Evolutionary conservation across 805 yeast genomes (phyloP), one percentile per base, ranked within the genome.

Genomic region (Metschnikowia koreensis): DNA sequence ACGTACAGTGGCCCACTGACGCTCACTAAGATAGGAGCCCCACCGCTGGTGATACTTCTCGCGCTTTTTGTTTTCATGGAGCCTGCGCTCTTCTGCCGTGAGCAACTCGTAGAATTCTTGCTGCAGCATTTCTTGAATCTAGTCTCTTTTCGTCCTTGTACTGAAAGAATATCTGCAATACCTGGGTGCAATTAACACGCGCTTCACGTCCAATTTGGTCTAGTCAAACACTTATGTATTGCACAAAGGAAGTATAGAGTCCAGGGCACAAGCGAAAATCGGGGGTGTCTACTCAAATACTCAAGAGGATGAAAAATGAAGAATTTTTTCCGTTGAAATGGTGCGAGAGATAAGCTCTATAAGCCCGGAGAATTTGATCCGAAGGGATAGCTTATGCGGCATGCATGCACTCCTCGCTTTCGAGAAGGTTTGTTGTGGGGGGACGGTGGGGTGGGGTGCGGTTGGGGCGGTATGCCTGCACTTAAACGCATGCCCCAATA

Each of bases 1-100:
- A 54, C 97, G 75, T 6, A 88, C 93, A 1, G 89, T 81, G 33
- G 88, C 83, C 68, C 68, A 66, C 58, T 88, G 89, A 47, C 97
- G 79, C 68, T 92, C 97, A 46, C 90, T 82, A 44, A 90, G 77
- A 63, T 89, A 91, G 3, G 96, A 91, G 7, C 97, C 97, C 96
- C 97, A 91, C 54, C 87, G 78, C 61, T 84, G 81, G 90, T 94
- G 89, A 67, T 87, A 86, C 67, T 82, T 60, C 36, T 50, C 59
- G 41, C 70, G 63, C 51, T 61, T 61, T 50, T 64, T 63, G 56
- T 68, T 66, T 44, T 70, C 67, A 44, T 60, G 49, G 51, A 75
- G 67, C 38, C 79, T 65, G 11, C 56, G 58, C 57, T 73, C 78
- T 58, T 74, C 79, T 10, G 70, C 71, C 17, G 76, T 73, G 46